These are phyloP conservation scores for Balansia obtecta DNA, from an alignment of 2,329 filamentous ascomycete genomes.

Conservation along the genomic window DNA sequence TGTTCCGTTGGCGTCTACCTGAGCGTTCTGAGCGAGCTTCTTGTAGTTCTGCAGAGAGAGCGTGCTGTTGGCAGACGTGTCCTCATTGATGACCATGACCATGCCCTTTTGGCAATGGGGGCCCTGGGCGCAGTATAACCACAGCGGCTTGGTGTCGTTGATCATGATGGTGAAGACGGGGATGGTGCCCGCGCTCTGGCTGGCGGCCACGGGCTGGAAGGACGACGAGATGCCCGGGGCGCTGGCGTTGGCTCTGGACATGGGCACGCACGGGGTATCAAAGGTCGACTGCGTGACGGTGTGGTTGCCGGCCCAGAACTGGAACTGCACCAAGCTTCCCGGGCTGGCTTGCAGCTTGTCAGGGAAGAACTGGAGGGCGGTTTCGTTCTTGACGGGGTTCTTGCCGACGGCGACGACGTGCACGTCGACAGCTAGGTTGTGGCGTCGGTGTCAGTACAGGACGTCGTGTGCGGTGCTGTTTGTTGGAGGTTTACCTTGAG, in stretches of 20 bases:
- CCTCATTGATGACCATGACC: conserved; percentile 64
- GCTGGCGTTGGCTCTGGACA: conserved; percentile 38
- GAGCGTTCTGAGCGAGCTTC: conserved; percentile 19
- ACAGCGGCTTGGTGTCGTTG: conserved; percentile 57
- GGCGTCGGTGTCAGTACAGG: neutral
- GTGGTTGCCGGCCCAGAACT: conserved; percentile 59
- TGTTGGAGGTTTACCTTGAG: conserved; percentile 26
- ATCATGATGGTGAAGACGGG: conserved; percentile 62
- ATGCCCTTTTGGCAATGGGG: conserved; percentile 66
- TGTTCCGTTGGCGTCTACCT: conserved; percentile 13
- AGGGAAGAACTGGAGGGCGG: conserved; percentile 48
- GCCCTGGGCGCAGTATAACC: conserved; percentile 66
- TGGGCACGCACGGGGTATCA: conserved; percentile 54
- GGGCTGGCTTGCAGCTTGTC: conserved; percentile 49
- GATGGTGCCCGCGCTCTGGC: conserved; percentile 33
- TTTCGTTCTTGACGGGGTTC: conserved; percentile 34
- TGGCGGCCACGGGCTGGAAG: conserved; percentile 50
- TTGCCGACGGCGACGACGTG: conserved; percentile 55
- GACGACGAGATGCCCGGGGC: conserved; percentile 52
- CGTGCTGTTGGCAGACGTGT: conserved; percentile 39
- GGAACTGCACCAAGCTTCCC: conserved; percentile 55
- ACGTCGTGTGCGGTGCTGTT: no score
- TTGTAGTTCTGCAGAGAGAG: conserved; percentile 40
- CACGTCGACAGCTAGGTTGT: conserved; percentile 25
- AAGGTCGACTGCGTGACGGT: conserved; percentile 70